Evolutionary conservation across 2,329 filamentous ascomycete genomes (phyloP), one percentile per base, ranked within the genome.

Genomic region (Trichothecium roseum): DNA sequence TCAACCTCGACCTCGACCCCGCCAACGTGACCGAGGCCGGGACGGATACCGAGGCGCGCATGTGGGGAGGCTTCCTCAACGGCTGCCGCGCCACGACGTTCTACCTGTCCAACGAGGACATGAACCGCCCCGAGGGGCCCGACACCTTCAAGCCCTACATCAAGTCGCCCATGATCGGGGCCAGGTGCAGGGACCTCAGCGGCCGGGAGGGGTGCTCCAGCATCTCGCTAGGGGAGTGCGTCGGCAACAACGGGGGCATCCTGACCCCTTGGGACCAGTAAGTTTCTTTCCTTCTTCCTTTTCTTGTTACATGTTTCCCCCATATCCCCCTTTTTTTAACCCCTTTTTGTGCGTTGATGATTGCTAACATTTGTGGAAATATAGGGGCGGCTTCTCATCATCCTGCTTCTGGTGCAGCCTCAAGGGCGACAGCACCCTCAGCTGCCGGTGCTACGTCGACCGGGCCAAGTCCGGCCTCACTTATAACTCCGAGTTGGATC

Each of bases 171-270:
- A 30, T 37, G 30, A 40, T 47, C 1, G 38, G 43, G 0, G 45
- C 45, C 0, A 31, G 40, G 0, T 48, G 45, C 18, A 36, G 33
- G 1, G 39, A 41, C 29, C 30, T 38, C 12, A 14, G 28, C 8
- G 41, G 45, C 3, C 37, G 44, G 4, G 33, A 37, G 18, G 14
- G 28, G 4, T 48, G 45, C 16, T 44, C 40, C 7, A 41, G 33
- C 34, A 30, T 48, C n/a, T 20, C 38, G 14, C 26, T 48, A 12
- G 42, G 42, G 6, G 36, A 41, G 5, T 48, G 45, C 6, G 28
- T 48, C 14, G 18, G 34, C 5, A 48, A 48, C 28, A 8, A 28
- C 3, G 28, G 39, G 8, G 45, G 45, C 13, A 29, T 34, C 8
- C 32, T 48, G 14, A 15, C 1, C 18, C 29, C 6, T 27, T 1